Conservation (phyloP, 345 rosid genomes). For the Gossypium raimondii region DNA sequence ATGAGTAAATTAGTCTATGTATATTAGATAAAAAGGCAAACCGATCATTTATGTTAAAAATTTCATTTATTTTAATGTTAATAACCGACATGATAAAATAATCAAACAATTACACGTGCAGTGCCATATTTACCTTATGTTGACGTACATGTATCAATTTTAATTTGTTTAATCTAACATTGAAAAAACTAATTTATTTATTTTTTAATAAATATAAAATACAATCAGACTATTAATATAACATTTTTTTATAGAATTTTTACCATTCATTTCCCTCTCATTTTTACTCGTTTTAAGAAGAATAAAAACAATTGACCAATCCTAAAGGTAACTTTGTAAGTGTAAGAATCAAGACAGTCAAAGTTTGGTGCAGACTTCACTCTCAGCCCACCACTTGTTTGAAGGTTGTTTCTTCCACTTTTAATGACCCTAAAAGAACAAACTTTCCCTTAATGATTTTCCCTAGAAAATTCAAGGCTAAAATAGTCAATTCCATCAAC, state of each 20-base stretch:
- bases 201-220: too few relatives aligned
- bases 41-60: too few relatives aligned
- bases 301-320: neutral
- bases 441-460: too few relatives aligned
- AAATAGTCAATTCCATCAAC: neutral
- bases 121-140: too few relatives aligned
- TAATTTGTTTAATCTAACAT: too few relatives aligned
- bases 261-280: neutral
- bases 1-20: too few relatives aligned
- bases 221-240: too few relatives aligned
- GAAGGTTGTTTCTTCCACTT: neutral
- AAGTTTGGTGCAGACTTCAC: neutral
- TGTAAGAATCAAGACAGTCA: neutral
- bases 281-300: neutral
- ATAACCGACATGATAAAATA: too few relatives aligned
- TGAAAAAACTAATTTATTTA: too few relatives aligned
- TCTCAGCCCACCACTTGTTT: neutral
- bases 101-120: fast-evolving
- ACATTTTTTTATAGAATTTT: neutral
- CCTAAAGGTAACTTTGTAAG: neutral
- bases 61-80: too few relatives aligned
- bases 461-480: slow-evolving; percentile 14
- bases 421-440: neutral
- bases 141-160: too few relatives aligned
- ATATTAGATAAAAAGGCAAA: too few relatives aligned